Evolutionary conservation across 805 yeast species (phyloP).

Genomic region (Ogataea chonburiensis): DNA sequence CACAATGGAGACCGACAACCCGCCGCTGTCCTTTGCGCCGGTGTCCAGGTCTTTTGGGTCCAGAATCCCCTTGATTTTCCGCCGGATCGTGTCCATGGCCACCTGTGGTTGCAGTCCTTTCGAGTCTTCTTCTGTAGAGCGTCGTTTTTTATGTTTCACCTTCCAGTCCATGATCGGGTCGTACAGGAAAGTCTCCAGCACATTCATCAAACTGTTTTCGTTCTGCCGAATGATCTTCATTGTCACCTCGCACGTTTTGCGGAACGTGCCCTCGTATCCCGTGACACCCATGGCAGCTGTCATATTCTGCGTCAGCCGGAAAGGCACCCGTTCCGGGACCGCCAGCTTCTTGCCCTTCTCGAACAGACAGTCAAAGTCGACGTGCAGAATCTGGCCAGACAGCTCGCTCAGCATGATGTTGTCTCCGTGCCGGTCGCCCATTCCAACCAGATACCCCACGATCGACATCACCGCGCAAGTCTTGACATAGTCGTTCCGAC

Average conservation of each 20-base stretch:
- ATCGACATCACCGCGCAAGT: slow-evolving; percentile 96
- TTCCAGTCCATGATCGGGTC: slow-evolving; percentile 89
- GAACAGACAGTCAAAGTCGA: slow-evolving; percentile 94
- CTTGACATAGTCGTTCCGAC: slow-evolving; percentile 70
- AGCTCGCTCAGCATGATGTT: slow-evolving; percentile 72
- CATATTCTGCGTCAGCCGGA: slow-evolving; percentile 84
- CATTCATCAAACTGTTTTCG: slow-evolving; percentile 84
- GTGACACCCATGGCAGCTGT: slow-evolving; percentile 83
- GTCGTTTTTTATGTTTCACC: slow-evolving; percentile 37
- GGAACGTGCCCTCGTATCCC: slow-evolving; percentile 86
- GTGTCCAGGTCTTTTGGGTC: slow-evolving; percentile 55
- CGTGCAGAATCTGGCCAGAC: slow-evolving; percentile 83
- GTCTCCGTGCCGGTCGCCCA: slow-evolving; percentile 97
- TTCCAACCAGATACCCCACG: slow-evolving; percentile 89
- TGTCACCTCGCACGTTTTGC: slow-evolving; percentile 84
- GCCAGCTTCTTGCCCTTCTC: slow-evolving; percentile 74
- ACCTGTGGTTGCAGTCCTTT: slow-evolving; percentile 51
- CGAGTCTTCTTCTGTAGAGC: slow-evolving; percentile 22
- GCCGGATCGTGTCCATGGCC: slow-evolving; percentile 68
- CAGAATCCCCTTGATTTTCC: slow-evolving; percentile 80
- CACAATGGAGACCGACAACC: slow-evolving; percentile 81
- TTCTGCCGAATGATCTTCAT: slow-evolving; percentile 67
- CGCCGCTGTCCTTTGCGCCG: slow-evolving; percentile 40
- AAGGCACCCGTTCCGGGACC: slow-evolving; percentile 93
- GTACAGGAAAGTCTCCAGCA: slow-evolving; percentile 86